These are phyloP conservation scores for Avena eriantha DNA, from an alignment of 176 grass and related monocot genomes.

Conservation along the genomic window DNA sequence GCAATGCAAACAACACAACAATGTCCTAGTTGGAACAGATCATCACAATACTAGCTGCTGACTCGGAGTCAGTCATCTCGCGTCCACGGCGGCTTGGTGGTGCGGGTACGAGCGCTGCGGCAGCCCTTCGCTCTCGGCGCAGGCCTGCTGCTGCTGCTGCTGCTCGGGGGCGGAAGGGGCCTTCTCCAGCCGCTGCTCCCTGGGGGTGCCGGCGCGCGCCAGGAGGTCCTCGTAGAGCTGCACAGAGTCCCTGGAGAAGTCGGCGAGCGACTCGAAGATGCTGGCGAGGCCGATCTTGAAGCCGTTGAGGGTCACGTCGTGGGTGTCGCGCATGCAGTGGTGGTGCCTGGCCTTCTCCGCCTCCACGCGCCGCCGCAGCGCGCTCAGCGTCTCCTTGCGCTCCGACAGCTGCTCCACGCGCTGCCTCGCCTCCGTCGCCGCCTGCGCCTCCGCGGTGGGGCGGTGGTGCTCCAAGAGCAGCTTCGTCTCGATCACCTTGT, in stretches of 20 bases:
- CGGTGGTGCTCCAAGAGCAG: slow-evolving; percentile 60
- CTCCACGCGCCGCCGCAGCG: slow-evolving; percentile 65
- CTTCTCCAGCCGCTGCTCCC: slow-evolving; percentile 30
- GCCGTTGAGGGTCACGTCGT: slow-evolving; percentile 86
- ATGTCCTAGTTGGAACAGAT: slow-evolving; percentile 41
- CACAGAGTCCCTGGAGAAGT: slow-evolving; percentile 74
- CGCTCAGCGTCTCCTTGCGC: slow-evolving; percentile 72
- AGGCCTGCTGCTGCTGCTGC: slow-evolving; percentile 17
- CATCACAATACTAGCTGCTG: background rate
- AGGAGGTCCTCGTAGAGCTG: slow-evolving; percentile 75
- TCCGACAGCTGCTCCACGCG: slow-evolving; percentile 71
- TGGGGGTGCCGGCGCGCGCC: slow-evolving; percentile 32
- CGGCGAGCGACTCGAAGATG: slow-evolving; percentile 77
- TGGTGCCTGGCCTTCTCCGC: slow-evolving; percentile 79
- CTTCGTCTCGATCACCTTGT: slow-evolving; percentile 83
- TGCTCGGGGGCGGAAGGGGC: slow-evolving; percentile 33
- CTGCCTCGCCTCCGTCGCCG: slow-evolving; percentile 52
- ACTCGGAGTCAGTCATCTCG: slow-evolving; percentile 34
- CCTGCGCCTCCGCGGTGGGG: slow-evolving; percentile 32
- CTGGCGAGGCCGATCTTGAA: slow-evolving; percentile 90
- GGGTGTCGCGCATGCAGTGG: slow-evolving; percentile 73
- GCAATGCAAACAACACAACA: slow-evolving; percentile 43
- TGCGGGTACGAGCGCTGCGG: slow-evolving; percentile 28
- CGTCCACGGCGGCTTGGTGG: slow-evolving; percentile 34
- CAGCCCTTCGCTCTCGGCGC: slow-evolving; percentile 31